Evolutionary conservation across 2,329 filamentous ascomycete species (phyloP).

Genomic region (Exophiala phaeomuriformis): DNA sequence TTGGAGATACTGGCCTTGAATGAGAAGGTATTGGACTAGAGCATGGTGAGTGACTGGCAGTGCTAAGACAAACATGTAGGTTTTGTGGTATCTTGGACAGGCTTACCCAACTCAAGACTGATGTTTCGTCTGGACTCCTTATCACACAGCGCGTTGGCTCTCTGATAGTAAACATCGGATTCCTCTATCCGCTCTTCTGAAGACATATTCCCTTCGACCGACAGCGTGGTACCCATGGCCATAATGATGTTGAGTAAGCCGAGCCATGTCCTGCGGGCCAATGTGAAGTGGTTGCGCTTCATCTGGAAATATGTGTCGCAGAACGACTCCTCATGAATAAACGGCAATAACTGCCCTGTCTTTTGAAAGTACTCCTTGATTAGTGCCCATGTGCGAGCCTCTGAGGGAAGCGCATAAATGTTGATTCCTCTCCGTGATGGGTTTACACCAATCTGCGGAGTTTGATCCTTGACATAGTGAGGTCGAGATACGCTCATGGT

Average conservation of each 20-base stretch:
- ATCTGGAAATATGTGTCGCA: slow-evolving; percentile 33
- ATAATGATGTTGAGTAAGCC: slow-evolving; percentile 47
- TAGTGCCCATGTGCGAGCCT: slow-evolving; percentile 12
- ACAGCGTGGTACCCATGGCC: slow-evolving; percentile 41
- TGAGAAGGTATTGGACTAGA: slow-evolving; percentile 44
- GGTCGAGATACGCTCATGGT: slow-evolving; percentile 7
- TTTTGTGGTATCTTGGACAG: not conserved
- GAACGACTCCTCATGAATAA: slow-evolving; percentile 35
- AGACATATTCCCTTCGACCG: slow-evolving; percentile 28
- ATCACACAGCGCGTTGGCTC: slow-evolving; percentile 41
- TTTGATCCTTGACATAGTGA: not conserved
- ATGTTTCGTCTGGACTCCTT: slow-evolving; percentile 37
- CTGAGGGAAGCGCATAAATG: slow-evolving; percentile 31
- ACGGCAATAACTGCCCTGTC: slow-evolving; percentile 36
- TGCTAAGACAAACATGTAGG: not conserved
- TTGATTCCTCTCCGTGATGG: slow-evolving; percentile 18
- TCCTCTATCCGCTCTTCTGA: slow-evolving; percentile 34
- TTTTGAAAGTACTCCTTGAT: slow-evolving; percentile 24
- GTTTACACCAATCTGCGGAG: not conserved
- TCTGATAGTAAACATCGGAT: slow-evolving; percentile 42
- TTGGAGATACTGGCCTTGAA: slow-evolving; percentile 48
- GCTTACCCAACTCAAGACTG: slow-evolving; percentile 41
- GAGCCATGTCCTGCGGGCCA: slow-evolving; percentile 44
- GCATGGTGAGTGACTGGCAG: not conserved
- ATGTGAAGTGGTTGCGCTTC: slow-evolving; percentile 30